phyloP scores from a whole-genome alignment of 768 basidiomycete species.

The Agrocybe praecox region DNA sequence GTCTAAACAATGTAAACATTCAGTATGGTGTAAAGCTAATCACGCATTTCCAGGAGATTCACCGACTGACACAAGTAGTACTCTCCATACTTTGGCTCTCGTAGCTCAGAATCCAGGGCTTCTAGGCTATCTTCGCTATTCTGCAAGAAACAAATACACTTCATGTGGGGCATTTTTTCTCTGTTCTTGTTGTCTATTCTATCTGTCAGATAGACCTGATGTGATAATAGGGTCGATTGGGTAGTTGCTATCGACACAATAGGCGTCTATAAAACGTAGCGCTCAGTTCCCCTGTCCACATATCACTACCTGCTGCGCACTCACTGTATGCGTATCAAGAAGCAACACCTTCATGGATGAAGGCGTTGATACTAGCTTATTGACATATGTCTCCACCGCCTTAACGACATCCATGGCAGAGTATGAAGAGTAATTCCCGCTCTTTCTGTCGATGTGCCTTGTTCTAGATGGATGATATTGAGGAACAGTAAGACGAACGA shows the following conservation, averaged over 20 bases:
- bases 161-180: slow-evolving; percentile 94
- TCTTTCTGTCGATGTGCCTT: too few relatives aligned
- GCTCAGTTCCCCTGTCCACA: not conserved
- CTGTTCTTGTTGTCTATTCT: slow-evolving; percentile 93
- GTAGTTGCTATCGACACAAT: slow-evolving; percentile 95
- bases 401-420: slow-evolving; percentile 90
- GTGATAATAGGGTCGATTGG: slow-evolving; percentile 88
- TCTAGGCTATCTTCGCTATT: slow-evolving; percentile 81
- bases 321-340: slow-evolving; percentile 91
- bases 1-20: slow-evolving; percentile 49
- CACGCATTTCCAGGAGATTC: slow-evolving; percentile 41
- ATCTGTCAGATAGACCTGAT: slow-evolving; percentile 98
- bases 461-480: too few relatives aligned
- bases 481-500: too few relatives aligned
- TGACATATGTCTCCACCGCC: slow-evolving; percentile 92
- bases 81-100: slow-evolving; percentile 93
- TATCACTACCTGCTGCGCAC: slow-evolving; percentile 20
- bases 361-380: slow-evolving; percentile 84
- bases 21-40: slow-evolving; percentile 13
- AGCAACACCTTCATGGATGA: slow-evolving; percentile 94
- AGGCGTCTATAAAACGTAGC: slow-evolving; percentile 65
- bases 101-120: slow-evolving; percentile 81
- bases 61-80: slow-evolving; percentile 99
- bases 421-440: too few relatives aligned
- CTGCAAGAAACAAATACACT: slow-evolving; percentile 93